Base-by-base conservation (phyloP, 1,284 basidiomycete genomes). In the Hymenochaete sp. region DNA sequence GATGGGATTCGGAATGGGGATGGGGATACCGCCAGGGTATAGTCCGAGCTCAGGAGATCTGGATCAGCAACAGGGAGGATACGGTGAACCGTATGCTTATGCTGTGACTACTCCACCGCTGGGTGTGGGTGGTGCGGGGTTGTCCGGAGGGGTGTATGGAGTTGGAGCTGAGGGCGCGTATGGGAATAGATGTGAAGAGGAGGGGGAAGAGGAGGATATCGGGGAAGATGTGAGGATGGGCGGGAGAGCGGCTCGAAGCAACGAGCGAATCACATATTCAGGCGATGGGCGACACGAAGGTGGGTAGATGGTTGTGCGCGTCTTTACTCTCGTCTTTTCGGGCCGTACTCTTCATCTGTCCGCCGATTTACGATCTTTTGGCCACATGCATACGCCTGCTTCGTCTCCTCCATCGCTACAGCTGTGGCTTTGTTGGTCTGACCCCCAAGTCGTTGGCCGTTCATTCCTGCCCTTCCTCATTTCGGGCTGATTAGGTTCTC, bases 201-300 rank as follows among this genome's bases (percentile, higher is more conserved):
- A 26, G 29, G 37, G 28, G 36, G 37, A 44, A 16, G 42, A 29
- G 27, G 42, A 39, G 1, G 42, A 44, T 11, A 43, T 33, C 14
- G 29, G 25, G 10, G 47, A 39, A 7, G 42, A 42, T 14, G 36
- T 26, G 4, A 42, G 25, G 8, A 42, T 44, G 18, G 41, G 46
- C 3, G 33, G 13, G 25, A 35, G 33, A 3, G 44, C 38, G 36
- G 48, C 32, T 25, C 11, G n/a, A 31, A 38, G 40, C 13, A 27
- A 21, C 18, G n/a, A 33, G n/a, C 24, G n/a, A 16, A 26, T 37
- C 21, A 27, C 38, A 7, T 32, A 38, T n/a, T 19, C 42, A 19
- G 42, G 37, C 16, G 47, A 48, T 19, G 42, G 47, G 24, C 42
- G 47, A 14, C 47, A 48, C 18, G 42, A 48, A 33, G 47, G 47